Conservation (phyloP, 768 basidiomycete species). For the Pleurotus cornucopiae region DNA sequence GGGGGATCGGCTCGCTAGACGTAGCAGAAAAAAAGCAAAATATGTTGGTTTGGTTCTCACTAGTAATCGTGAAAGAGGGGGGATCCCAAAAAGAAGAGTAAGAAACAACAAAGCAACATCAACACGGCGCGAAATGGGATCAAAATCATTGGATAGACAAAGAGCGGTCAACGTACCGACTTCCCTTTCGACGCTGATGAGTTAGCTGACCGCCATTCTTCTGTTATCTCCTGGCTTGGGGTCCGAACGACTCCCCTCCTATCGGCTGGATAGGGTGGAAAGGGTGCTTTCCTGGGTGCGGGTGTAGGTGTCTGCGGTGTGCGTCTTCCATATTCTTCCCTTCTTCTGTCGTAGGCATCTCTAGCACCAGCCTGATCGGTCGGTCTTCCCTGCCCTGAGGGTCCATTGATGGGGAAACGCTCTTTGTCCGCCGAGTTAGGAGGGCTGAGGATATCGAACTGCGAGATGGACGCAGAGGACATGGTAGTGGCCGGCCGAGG, state of each 20-base stretch:
- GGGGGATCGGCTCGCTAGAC: background rate
- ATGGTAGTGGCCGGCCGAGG: background rate
- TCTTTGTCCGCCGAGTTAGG: background rate
- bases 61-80: background rate
- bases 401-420: background rate
- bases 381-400: background rate
- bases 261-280: background rate
- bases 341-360: background rate
- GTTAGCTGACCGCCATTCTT: conserved; percentile 1
- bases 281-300: background rate
- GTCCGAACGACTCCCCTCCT: background rate
- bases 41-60: background rate
- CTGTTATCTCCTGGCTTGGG: conserved; percentile 4
- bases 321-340: background rate
- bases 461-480: conserved; percentile 1
- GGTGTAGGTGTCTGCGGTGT: conserved; percentile 3
- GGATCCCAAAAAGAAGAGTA: background rate
- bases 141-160: background rate
- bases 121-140: background rate
- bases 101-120: background rate
- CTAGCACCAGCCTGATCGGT: background rate
- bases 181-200: background rate
- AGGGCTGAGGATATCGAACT: conserved; percentile 5
- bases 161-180: background rate
- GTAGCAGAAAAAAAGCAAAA: background rate